Conservation (phyloP, 2,329 filamentous ascomycete genomes). For the Penicillium expansum region DNA sequence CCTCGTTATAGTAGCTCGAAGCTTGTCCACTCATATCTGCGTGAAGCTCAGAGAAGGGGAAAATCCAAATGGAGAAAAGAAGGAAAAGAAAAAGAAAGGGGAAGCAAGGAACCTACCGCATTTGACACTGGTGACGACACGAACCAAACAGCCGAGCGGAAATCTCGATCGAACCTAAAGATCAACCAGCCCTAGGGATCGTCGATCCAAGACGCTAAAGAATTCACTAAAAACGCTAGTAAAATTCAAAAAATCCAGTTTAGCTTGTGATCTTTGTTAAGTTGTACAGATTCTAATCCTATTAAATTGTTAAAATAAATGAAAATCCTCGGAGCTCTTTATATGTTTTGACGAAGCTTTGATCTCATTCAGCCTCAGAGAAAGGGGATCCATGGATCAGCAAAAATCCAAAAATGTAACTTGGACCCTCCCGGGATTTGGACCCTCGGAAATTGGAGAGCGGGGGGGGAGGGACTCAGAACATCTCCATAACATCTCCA, state of each 20-base stretch:
- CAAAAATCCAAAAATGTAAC: not conserved
- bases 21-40: constrained; percentile 38
- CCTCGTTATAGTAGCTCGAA: constrained; percentile 36
- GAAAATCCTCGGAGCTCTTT: no score
- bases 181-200: not conserved
- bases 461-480: not conserved
- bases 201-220: not conserved
- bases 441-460: not conserved
- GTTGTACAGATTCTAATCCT: not conserved
- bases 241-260: not conserved
- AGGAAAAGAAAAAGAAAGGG: not conserved
- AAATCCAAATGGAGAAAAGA: no score
- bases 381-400: not conserved
- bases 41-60: not conserved
- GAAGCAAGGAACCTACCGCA: not conserved
- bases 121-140: not conserved
- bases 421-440: not conserved
- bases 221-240: not conserved
- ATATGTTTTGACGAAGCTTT: not conserved
- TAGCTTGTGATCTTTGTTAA: not conserved
- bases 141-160: not conserved
- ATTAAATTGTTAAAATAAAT: not conserved
- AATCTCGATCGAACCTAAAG: not conserved
- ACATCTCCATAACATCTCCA: not conserved
- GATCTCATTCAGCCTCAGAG: not conserved